phyloP scores from a whole-genome alignment of 139 green algal species.

The Gonium pectorale region DNA sequence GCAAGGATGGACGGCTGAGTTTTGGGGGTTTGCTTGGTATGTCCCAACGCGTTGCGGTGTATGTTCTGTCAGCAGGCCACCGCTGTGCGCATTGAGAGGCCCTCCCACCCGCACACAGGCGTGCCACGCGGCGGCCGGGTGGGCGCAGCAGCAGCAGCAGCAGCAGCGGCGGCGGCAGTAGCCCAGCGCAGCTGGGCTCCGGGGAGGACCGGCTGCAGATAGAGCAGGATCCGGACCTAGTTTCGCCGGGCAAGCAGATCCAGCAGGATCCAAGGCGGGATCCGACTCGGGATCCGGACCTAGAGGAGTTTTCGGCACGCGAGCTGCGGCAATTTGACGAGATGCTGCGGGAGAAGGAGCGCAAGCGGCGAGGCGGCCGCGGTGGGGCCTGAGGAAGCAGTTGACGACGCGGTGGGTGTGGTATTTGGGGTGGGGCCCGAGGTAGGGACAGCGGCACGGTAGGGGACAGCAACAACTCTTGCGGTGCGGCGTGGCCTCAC shows the following conservation, averaged over 20 bases:
- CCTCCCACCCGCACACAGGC: neutral
- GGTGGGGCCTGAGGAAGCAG: too few relatives aligned
- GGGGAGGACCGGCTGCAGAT: slow-evolving; percentile 12
- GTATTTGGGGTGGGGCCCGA: too few relatives aligned
- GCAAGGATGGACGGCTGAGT: neutral
- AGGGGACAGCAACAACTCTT: too few relatives aligned
- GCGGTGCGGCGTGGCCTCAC: too few relatives aligned
- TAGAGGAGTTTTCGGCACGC: slow-evolving; percentile 5
- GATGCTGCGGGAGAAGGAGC: neutral
- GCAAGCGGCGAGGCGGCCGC: too few relatives aligned
- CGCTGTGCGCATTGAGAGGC: neutral
- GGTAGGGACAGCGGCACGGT: too few relatives aligned
- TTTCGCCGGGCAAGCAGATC: neutral
- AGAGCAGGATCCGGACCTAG: neutral
- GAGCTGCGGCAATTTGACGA: slow-evolving; percentile 40
- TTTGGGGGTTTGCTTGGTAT: neutral
- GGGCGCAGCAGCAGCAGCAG: neutral
- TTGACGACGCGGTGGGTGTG: too few relatives aligned
- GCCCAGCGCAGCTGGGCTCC: neutral
- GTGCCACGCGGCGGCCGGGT: neutral
- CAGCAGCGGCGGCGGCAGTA: neutral
- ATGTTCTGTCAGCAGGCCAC: neutral
- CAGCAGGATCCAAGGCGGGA: neutral
- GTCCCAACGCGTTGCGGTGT: neutral
- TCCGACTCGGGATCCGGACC: slow-evolving; percentile 2